These are phyloP conservation scores for Aplosporella prunicola DNA, from an alignment of 2,329 filamentous ascomycete genomes.

Conservation along the genomic window DNA sequence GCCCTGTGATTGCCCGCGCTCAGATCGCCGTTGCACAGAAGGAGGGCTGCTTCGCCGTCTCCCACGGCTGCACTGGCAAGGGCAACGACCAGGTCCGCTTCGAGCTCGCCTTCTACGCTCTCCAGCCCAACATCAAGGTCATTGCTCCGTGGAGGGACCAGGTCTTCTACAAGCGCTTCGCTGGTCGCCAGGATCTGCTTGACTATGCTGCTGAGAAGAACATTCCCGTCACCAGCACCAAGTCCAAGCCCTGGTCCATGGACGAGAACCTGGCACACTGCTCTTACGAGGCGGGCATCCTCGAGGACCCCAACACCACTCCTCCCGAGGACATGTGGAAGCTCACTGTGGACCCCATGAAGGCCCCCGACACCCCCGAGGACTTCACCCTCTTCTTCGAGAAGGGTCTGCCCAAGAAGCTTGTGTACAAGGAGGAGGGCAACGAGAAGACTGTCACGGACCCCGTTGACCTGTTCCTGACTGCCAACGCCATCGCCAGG, in stretches of 20 bases:
- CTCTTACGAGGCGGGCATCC: conserved; percentile 69
- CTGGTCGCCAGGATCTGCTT: conserved; percentile 62
- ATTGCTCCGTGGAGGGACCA: conserved; percentile 68
- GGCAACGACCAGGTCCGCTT: conserved; percentile 59
- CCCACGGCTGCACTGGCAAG: conserved; percentile 36
- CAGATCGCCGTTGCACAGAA: conserved; percentile 56
- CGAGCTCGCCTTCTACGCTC: conserved; percentile 52
- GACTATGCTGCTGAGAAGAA: conserved; percentile 58
- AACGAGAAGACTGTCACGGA: conserved; percentile 54
- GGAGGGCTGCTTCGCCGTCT: conserved; percentile 47
- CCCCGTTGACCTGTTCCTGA: conserved; percentile 61
- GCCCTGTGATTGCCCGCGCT: conserved; percentile 59
- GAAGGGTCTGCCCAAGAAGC: conserved; percentile 64
- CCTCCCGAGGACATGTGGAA: conserved; percentile 76
- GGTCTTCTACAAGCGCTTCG: conserved; percentile 61
- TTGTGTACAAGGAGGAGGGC: conserved; percentile 46
- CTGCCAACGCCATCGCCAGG: conserved; percentile 61
- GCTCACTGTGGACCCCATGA: conserved; percentile 56
- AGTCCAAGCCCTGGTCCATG: conserved; percentile 61
- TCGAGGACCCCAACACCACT: conserved; percentile 56
- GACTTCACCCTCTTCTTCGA: conserved; percentile 65
- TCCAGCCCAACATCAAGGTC: conserved; percentile 57
- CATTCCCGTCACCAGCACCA: conserved; percentile 65
- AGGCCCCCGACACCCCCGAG: conserved; percentile 60
- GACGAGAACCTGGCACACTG: conserved; percentile 68